phyloP scores from a whole-genome alignment of 2,329 filamentous ascomycete species.

The Penicillium concentricum region DNA sequence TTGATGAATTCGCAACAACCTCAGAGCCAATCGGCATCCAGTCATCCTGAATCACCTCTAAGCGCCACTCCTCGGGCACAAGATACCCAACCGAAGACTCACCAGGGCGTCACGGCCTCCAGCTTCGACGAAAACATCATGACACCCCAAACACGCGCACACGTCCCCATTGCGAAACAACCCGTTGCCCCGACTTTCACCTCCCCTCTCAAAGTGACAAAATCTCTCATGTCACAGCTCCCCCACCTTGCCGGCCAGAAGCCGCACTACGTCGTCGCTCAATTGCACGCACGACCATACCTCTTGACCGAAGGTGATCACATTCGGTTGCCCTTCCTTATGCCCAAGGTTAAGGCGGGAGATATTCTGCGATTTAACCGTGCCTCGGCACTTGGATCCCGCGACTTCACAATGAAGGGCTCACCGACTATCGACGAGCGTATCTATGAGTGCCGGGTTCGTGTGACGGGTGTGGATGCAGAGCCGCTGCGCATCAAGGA shows the following conservation, averaged over 20 bases:
- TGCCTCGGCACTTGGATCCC: constrained; percentile 75
- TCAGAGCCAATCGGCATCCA: constrained; percentile 31
- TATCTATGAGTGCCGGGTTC: constrained; percentile 80
- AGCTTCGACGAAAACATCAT: constrained; percentile 15
- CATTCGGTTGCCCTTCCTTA: constrained; percentile 74
- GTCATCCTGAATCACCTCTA: constrained; percentile 31
- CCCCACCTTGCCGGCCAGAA: constrained; percentile 45
- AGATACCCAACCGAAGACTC: constrained; percentile 20
- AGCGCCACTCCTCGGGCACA: constrained; percentile 28
- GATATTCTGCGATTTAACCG: constrained; percentile 87
- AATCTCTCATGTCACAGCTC: constrained; percentile 44
- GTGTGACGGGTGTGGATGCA: constrained; percentile 79
- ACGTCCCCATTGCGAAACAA: constrained; percentile 33
- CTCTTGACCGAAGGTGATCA: constrained; percentile 63
- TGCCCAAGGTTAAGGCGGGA: constrained; percentile 73
- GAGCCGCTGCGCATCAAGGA: constrained; percentile 74
- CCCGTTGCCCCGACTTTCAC: constrained; percentile 40
- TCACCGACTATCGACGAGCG: constrained; percentile 78
- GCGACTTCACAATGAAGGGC: constrained; percentile 87
- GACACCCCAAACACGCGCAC: constrained; percentile 23
- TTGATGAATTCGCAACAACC: constrained; percentile 21
- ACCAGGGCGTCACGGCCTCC: constrained; percentile 7
- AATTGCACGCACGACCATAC: constrained; percentile 52
- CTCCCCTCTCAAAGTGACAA: constrained; percentile 41
- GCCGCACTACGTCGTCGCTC: constrained; percentile 49